These are phyloP conservation scores for Venustampulla echinocandica DNA, from an alignment of 495 filamentous ascomycete genomes.

Conservation along the genomic window DNA sequence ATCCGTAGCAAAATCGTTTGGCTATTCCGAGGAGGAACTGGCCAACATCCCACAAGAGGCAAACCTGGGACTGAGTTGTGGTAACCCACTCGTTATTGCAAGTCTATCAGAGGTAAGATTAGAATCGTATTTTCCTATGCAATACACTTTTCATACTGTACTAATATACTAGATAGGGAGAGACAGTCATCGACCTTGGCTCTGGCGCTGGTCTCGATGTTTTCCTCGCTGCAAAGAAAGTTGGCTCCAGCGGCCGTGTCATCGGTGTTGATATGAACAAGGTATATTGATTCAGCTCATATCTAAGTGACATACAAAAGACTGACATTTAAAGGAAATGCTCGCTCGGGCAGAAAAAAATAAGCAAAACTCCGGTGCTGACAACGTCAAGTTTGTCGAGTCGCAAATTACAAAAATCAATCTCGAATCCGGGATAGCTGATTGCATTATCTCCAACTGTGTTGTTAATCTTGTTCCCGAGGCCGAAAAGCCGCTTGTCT, in stretches of 20 bases:
- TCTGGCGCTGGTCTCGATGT: conserved; percentile 57
- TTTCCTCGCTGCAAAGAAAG: conserved; percentile 49
- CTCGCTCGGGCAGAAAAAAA: conserved; percentile 40
- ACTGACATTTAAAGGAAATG: conserved; percentile 41
- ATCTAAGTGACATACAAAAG: neutral
- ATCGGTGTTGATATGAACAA: conserved; percentile 64
- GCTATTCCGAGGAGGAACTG: conserved; percentile 49
- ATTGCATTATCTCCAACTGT: conserved; percentile 54
- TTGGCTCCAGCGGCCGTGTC: conserved; percentile 44
- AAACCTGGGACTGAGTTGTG: conserved; percentile 60
- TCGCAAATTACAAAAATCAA: conserved; percentile 44
- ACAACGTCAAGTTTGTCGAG: conserved; percentile 45
- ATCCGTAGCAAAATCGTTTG: conserved; percentile 54
- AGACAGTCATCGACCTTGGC: conserved; percentile 56
- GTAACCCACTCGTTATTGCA: conserved; percentile 52
- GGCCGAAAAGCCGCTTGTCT: conserved; percentile 46
- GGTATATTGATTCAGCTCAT: conserved; percentile 13
- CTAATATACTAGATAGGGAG: conserved; percentile 40
- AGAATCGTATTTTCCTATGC: too few species aligned
- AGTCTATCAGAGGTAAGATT: conserved; percentile 39
- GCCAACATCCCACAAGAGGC: conserved; percentile 43
- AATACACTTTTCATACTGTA: too few species aligned
- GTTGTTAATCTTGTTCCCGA: conserved; percentile 54
- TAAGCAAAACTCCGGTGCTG: conserved; percentile 26
- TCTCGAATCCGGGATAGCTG: conserved; percentile 33